Base-by-base conservation (phyloP, 495 filamentous ascomycete genomes). In the Astrocystis sublimbata region DNA sequence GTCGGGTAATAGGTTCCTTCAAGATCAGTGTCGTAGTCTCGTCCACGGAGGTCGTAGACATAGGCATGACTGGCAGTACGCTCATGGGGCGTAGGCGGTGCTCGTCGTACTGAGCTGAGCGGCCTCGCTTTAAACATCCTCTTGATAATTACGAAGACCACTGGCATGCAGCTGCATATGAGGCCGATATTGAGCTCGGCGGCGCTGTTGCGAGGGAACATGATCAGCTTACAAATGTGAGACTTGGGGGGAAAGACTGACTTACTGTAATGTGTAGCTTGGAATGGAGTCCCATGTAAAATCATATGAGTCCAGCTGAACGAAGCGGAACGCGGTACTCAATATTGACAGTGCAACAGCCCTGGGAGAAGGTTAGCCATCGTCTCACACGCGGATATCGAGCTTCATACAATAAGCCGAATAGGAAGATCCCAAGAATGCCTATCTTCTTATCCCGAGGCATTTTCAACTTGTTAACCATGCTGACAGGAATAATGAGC, bases 341-440 rank as follows among this genome's bases (percentile, higher is more conserved):
- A 36, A 41, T 21, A 51, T 43, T 17, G 58, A 60, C 15, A 41
- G n/a, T 42, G 58, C 45, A 12, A 52, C 46, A 17, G 58, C 58
- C 36, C 58, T 60, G 26, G 4, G 36, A 26, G 3, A 41, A 15
- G 3, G 46, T 60, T n/a, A 60, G 46, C 6, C 31, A 17, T 2
- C 6, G 9, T 42, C 23, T 24, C 15, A 8, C 17, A 24, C 30
- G 19, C 5, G 2, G 12, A 12, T 23, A 0, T 5, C 1, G 6
- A 9, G 1, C 15, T 31, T 35, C 50, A 36, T 60, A 65, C 65
- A 67, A 28, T 8, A 67, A 15, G 19, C 61, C 65, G 3, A 57
- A 63, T 4, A 67, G 49, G 28, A 67, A 67, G 5, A 67, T 52
- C 17, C 35, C 61, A 19, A 62, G 35, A 12, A 67, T 55, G 35